Evolutionary conservation across 768 basidiomycete species (phyloP).

Genomic region (Amanita exitialis): DNA sequence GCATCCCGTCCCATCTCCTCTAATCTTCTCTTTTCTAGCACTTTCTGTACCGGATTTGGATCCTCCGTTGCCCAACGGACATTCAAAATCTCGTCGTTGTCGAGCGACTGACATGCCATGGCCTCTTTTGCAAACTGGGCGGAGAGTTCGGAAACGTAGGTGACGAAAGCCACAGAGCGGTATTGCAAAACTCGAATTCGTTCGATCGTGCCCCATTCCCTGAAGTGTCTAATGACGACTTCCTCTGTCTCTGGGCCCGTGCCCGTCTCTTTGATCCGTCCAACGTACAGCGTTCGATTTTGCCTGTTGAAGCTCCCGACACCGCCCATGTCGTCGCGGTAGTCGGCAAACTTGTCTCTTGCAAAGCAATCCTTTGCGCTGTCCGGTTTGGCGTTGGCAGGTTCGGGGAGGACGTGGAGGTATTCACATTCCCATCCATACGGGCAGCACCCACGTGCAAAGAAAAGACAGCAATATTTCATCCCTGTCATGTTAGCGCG

Average conservation of each 20-base stretch:
- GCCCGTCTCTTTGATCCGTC: slow-evolving; percentile 88
- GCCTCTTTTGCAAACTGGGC: slow-evolving; percentile 98
- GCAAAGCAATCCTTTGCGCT: slow-evolving; percentile 95
- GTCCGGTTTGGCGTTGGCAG: slow-evolving; percentile 64
- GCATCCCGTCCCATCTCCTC: slow-evolving; percentile 82
- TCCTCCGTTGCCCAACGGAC: slow-evolving; percentile 99
- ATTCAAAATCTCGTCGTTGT: slow-evolving; percentile 96
- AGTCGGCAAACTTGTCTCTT: slow-evolving; percentile 93
- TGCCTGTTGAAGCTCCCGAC: slow-evolving; percentile 93
- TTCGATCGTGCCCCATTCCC: slow-evolving; percentile 92
- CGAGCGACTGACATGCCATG: slow-evolving; percentile 97
- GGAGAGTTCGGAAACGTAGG: slow-evolving; percentile 75
- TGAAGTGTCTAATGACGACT: slow-evolving; percentile 84
- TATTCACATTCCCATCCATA: slow-evolving; percentile 99
- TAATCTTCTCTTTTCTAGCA: slow-evolving; percentile 73
- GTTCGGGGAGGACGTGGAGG: slow-evolving; percentile 80
- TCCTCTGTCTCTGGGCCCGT: slow-evolving; percentile 87
- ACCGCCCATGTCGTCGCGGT: slow-evolving; percentile 99
- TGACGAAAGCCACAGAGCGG: slow-evolving; percentile 95
- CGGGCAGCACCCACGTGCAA: slow-evolving; percentile 92
- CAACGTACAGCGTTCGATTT: slow-evolving; percentile 92
- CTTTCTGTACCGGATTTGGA: slow-evolving; percentile 88
- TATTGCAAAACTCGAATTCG: slow-evolving; percentile 88
- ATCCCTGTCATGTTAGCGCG: slow-evolving; percentile 91
- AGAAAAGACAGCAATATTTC: slow-evolving; percentile 93